Evolutionary conservation across 352 stramenopile genomes (phyloP).

Genomic region (Phytophthora vignae): DNA sequence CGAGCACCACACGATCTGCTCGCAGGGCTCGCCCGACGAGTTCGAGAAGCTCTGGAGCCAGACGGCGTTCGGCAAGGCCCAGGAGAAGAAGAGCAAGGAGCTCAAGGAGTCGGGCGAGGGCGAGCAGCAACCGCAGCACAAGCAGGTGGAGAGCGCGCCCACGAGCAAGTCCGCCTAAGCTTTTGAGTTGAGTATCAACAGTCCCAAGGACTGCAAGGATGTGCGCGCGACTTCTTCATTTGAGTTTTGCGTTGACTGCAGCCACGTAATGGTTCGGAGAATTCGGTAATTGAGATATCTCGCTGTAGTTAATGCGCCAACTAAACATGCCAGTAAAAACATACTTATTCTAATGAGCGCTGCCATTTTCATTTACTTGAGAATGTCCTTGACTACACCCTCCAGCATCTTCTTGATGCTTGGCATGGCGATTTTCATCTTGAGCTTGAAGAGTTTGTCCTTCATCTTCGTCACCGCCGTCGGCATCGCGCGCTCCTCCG

Average conservation of each 20-base stretch:
- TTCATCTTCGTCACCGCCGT: background rate
- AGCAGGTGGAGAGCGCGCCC: slow-evolving; percentile 30
- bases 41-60: slow-evolving; percentile 82
- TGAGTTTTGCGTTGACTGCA: background rate
- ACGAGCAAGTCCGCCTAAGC: slow-evolving; percentile 16
- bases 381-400: background rate
- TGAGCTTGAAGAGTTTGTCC: slow-evolving; percentile 1
- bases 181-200: slow-evolving; percentile 12
- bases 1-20: slow-evolving; percentile 70
- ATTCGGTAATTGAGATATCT: background rate
- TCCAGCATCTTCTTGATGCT: background rate
- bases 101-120: slow-evolving; percentile 51
- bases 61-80: slow-evolving; percentile 74
- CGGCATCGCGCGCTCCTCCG: background rate
- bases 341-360: no score
- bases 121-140: slow-evolving; percentile 16
- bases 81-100: slow-evolving; percentile 68
- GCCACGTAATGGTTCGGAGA: background rate
- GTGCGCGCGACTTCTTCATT: background rate
- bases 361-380: background rate
- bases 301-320: background rate
- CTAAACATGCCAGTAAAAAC: background rate
- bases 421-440: background rate
- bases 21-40: slow-evolving; percentile 59
- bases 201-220: background rate